Conservation (phyloP, 2,329 filamentous ascomycete genomes). For the Colletotrichum plurivorum region DNA sequence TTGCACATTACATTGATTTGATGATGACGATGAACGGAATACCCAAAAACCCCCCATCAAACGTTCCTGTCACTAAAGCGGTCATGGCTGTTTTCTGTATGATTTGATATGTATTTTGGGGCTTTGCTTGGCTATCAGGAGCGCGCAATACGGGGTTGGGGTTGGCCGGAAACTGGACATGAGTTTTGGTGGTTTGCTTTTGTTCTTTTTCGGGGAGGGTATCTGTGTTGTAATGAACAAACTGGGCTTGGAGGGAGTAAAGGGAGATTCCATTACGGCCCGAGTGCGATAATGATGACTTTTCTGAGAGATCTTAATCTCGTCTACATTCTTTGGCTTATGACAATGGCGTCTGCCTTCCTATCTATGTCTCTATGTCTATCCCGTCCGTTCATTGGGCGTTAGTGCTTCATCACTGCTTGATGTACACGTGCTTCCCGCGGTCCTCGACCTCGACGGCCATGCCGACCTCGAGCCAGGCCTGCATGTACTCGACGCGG, state of each 20-base stretch:
- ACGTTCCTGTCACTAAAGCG: slow-evolving; percentile 26
- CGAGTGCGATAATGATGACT: slow-evolving; percentile 11
- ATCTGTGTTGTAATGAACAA: slow-evolving; percentile 2
- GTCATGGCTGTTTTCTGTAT: slow-evolving; percentile 11
- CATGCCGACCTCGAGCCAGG: slow-evolving; percentile 70
- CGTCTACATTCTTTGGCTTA: neutral
- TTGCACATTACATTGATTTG: slow-evolving; percentile 10
- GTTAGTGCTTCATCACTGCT: slow-evolving; percentile 43
- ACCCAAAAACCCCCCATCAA: neutral
- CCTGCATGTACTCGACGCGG: slow-evolving; percentile 49
- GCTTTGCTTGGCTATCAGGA: slow-evolving; percentile 34
- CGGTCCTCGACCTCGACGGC: slow-evolving; percentile 63
- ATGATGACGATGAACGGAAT: slow-evolving; percentile 38
- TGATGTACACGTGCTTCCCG: slow-evolving; percentile 61
- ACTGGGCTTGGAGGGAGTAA: slow-evolving; percentile 18
- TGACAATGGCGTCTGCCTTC: neutral
- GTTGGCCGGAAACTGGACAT: slow-evolving; percentile 8
- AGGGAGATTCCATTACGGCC: slow-evolving; percentile 3
- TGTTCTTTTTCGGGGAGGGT: neutral
- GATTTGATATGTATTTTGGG: slow-evolving; percentile 1
- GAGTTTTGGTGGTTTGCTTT: too few species aligned
- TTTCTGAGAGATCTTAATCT: neutral
- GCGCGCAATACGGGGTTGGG: neutral
- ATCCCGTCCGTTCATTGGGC: neutral
- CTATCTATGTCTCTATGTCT: slow-evolving; percentile 7